Base-by-base conservation (phyloP, 2,329 filamentous ascomycete species). In the Coniochaeta hoffmannii region DNA sequence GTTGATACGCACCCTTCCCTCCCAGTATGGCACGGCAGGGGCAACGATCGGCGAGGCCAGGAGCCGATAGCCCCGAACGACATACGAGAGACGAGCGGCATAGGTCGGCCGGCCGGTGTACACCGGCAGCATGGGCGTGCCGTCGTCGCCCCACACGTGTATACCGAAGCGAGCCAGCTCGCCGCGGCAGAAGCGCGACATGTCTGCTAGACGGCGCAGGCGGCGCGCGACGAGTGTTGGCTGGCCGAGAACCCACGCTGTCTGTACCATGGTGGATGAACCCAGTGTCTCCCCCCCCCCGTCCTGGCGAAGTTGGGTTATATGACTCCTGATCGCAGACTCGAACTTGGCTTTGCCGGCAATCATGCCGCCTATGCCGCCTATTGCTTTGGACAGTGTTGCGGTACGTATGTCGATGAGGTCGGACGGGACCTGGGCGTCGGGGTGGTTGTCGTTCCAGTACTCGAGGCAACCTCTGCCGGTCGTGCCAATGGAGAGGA, bases 381-480 rank as follows among this genome's bases (percentile, higher is more conserved):
- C 58, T 2, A 61, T 26, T 1, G 57, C 53, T 14, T 54, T 58
- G n/a, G 60, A 60, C 0, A 60, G 51, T 5, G 58, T 60, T 2
- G 55, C 55, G 1, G 59, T 60, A 17, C 60, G 56, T 14, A 61
- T 50, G 32, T 61, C 59, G 30, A 60, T 56, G 19, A 59, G 31
- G 15, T 60, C 55, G 38, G 22, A 54, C 1, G 59, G 55, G 1
- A 59, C 49, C 0, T 44, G 50, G 36, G 12, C 35, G 17, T 58
- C 51, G 17, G 53, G 19, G 3, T 60, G 57, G 19, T 31, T 34
- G 22, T 60, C 54, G 14, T 58, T 61, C 57, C 58, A 59, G 50
- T 57, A 49, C 32, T 61, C 59, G 22, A 60, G 26, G 17, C 57
- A 60, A 24, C 60, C 59, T 4, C 53, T 55, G 7, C 60, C 60